Evolutionary conservation across 441 rosid genomes (phyloP).

Genomic region (Euphorbia schlechtendalii): DNA sequence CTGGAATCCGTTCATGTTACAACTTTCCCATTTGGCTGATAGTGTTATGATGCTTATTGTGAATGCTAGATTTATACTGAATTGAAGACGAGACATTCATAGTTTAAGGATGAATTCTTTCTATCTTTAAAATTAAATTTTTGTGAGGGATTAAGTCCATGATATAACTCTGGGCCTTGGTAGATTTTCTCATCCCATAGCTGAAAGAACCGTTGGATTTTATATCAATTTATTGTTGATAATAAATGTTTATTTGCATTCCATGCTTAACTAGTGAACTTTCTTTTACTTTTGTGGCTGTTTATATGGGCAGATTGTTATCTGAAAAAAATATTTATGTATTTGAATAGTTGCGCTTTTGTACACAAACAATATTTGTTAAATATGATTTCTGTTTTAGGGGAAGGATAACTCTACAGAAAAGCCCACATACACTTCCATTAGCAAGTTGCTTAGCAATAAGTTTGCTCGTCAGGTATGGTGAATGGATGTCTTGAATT

Average conservation of each 20-base stretch:
- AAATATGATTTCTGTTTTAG: slow-evolving; percentile 30
- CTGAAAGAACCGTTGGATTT: not conserved
- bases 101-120: not conserved
- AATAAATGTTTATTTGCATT: not conserved
- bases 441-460: slow-evolving; percentile 66
- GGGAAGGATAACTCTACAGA: slow-evolving; percentile 29
- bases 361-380: not conserved
- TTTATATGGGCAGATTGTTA: not conserved
- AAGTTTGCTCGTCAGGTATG: slow-evolving; percentile 84
- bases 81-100: not conserved
- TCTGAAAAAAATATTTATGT: no score
- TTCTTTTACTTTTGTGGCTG: not conserved
- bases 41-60: not conserved
- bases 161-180: not conserved
- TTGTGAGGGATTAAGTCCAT: not conserved
- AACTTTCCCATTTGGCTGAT: not conserved
- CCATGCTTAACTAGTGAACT: not conserved
- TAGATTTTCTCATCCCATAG: not conserved
- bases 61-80: not conserved
- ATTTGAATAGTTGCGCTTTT: no score
- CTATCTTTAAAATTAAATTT: not conserved
- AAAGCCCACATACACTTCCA: slow-evolving; percentile 39
- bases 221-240: not conserved
- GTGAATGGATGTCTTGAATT: slow-evolving; percentile 7
- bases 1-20: not conserved